phyloP scores from a whole-genome alignment of 2,329 filamentous ascomycete species.

The Colletotrichum gigasporum region DNA sequence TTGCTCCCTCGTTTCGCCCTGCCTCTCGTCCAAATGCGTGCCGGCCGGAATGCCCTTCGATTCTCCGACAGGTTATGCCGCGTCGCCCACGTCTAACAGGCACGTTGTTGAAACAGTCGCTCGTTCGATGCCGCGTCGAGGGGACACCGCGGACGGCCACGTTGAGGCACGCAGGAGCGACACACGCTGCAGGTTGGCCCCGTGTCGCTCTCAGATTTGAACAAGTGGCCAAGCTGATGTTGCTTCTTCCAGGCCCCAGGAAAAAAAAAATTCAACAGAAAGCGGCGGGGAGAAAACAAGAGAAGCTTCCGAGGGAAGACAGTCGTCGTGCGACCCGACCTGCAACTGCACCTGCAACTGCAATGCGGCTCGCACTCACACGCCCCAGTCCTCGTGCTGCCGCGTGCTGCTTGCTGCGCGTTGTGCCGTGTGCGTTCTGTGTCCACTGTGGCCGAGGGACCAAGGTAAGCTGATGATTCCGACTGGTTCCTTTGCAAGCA shows the following conservation, averaged over 20 bases:
- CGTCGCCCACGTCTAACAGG: not conserved
- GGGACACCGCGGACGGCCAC: not conserved
- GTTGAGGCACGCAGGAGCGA: not conserved
- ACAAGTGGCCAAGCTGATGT: not conserved
- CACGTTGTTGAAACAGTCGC: not conserved
- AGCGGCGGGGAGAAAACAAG: not conserved
- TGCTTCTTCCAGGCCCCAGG: not conserved
- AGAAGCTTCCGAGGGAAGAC: constrained; percentile 3
- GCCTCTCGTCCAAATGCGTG: not conserved
- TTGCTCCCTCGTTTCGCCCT: constrained; percentile 5
- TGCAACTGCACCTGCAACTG: constrained; percentile 6
- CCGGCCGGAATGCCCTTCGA: not conserved
- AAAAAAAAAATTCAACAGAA: not conserved
- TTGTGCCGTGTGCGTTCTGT: no score
- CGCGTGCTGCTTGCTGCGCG: not conserved
- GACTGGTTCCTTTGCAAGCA: not conserved
- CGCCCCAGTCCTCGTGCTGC: not conserved
- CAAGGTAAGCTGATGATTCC: not conserved
- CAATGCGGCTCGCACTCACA: not conserved
- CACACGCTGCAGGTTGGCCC: not conserved
- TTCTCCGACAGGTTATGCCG: not conserved
- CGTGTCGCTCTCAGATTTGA: not conserved
- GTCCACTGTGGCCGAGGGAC: not conserved
- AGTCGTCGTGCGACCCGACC: constrained; percentile 12
- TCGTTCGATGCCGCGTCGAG: not conserved